These are phyloP conservation scores for Gigaspora rosea DNA, from an alignment of 192 early-diverging fungal genomes.

Conservation along the genomic window DNA sequence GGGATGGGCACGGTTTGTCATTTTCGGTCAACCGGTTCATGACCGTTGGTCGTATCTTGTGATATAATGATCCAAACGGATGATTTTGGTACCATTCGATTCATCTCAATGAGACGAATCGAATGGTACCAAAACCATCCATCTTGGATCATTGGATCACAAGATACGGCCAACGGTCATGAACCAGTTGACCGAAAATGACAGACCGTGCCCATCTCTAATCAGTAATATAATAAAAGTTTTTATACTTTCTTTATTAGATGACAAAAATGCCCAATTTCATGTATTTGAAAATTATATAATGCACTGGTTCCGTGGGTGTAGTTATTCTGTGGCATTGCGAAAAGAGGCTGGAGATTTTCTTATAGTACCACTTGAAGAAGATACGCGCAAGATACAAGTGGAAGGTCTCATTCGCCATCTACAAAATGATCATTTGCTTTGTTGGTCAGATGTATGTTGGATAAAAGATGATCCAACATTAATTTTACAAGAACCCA, in stretches of 20 bases:
- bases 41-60: too few relatives aligned
- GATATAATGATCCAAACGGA: too few relatives aligned
- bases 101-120: too few relatives aligned
- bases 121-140: too few relatives aligned
- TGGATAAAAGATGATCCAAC: slow-evolving; percentile 14
- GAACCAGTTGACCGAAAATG: too few relatives aligned
- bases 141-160: too few relatives aligned
- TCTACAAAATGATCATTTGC: neutral
- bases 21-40: too few relatives aligned
- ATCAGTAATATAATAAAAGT: neutral
- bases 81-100: too few relatives aligned
- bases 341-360: neutral
- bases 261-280: neutral
- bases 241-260: neutral
- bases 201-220: too few relatives aligned
- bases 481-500: neutral
- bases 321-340: neutral
- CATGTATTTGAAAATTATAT: slow-evolving; percentile 2
- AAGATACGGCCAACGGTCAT: too few relatives aligned
- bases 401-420: neutral
- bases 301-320: neutral
- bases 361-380: neutral
- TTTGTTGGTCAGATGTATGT: neutral
- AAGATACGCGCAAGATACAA: neutral
- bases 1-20: too few relatives aligned